Base-by-base conservation (phyloP, 345 rosid genomes). In the Gossypium anomalum region DNA sequence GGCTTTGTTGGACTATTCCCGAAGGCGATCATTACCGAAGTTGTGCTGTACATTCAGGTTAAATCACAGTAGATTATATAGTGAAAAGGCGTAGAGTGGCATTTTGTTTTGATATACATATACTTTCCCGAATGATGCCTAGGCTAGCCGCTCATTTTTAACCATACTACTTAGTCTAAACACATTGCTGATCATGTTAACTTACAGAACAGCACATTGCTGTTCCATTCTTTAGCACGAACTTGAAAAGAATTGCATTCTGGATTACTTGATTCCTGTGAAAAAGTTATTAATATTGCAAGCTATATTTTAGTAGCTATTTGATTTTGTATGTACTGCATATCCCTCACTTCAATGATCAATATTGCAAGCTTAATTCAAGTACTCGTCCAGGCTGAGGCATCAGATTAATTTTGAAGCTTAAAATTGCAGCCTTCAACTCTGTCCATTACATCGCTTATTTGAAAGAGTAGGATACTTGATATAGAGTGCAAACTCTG, bases 11-110 rank as follows among this genome's bases (percentile, higher is more conserved):
- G 79, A 77, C 77, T 79, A 81, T 79, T 85, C 85, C 90, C 79
- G 7, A 5, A 4, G 41, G 7, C 41, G 80, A 85, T 79, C 89
- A 74, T 82, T 72, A 83, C 80, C 83, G 86, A 82, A 85, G 86
- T 81, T 83, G 71, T 68, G 80, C 63, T 78, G 86, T 83, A 78
- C 71, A 82, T 81, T 77, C 52, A 59, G 52, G 78, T 74, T 79
- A 82, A 82, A 69, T 72, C 8, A 63, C 59, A 51, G 14, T 25
- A 25, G 62, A 58, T 58, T 3, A 74, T 48, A 77, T 78, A 71
- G 74, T 48, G 64, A 73, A 70, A 4, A 70, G 82, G 29, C 68
- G 43, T 60, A 43, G 75, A 56, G 87, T 22, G 55, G 69, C 75
- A 72, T 68, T 25, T 8, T 25, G 72, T 68, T 68, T 16, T 14